Evolutionary conservation across 2,329 filamentous ascomycete species (phyloP), one percentile per base, ranked within the genome.

Genomic region (Talaromyces sp.): DNA sequence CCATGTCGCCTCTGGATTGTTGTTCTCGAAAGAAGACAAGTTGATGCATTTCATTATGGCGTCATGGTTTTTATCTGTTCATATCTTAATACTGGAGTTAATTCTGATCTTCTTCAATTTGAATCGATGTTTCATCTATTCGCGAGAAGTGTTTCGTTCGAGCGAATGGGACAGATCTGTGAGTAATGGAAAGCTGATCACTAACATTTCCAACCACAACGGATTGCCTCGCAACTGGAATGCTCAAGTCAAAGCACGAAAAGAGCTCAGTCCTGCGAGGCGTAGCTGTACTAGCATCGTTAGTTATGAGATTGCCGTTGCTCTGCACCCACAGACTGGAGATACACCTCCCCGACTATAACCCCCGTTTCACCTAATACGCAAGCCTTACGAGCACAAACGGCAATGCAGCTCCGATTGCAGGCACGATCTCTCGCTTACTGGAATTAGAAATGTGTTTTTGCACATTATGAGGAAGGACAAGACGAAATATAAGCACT

Each of bases 1-100:
- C 54, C 18, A 25, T 56, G 21, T 37, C 9, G 54, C 18, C 16
- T 25, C 12, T 57, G 54, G 37, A 25, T 28, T 40, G 16, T 40
- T 42, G 35, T 57, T 54, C 31, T 42, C 21, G 54, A 12, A 14
- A 25, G 37, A 42, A 40, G 35, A 40, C 42, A 37, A 23, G n/a
- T 57, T 25, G 33, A 42, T 57, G 54, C 54, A 57, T 57, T 57
- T 57, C 3, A 57, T 42, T 28, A 54, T 12, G 54, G 54, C 54
- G 35, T 40, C 31, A 28, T 23, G 7, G 6, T 18, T 21, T 35
- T 42, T 57, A 57, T 57, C 11, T 42, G 9, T 57, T 57, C 23
- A 23, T 42, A 12, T 57, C n/a, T 18, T 39, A 12, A 18, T 25
- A 54, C 31, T 35, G 50, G 18, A 35, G 50, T 52, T 33, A 23